A percentile compares a stretch with the other conserved stretches of the same genome.
These are phyloP conservation scores for Margaritispora aquatica DNA, from an alignment of 495 filamentous ascomycete genomes.

Conservation along the genomic window DNA sequence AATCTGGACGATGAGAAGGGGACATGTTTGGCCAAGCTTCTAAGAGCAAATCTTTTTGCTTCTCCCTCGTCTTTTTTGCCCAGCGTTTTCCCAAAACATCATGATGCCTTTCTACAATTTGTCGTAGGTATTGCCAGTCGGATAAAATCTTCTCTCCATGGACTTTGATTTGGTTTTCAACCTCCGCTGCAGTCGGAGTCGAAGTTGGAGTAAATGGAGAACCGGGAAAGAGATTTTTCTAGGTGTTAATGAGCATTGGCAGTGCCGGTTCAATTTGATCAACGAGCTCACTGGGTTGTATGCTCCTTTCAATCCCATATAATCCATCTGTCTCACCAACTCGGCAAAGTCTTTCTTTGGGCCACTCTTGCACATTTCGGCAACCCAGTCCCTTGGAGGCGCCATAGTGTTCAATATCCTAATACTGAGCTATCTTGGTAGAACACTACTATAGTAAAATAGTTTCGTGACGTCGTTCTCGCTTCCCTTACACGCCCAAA, in stretches of 20 bases:
- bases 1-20: slow-evolving; percentile 5
- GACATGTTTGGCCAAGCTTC: slow-evolving; percentile 17
- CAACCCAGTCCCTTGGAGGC: too few species aligned
- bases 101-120: slow-evolving; percentile 34
- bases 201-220: not conserved
- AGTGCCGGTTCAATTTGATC: not conserved
- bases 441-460: not conserved
- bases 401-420: too few species aligned
- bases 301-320: not conserved
- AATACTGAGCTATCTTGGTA: too few species aligned
- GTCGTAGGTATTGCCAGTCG: slow-evolving; percentile 21
- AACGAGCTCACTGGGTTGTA: not conserved
- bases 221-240: not conserved
- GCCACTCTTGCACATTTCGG: not conserved
- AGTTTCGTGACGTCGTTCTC: not conserved
- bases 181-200: not conserved
- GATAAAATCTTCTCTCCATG: slow-evolving; percentile 17
- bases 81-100: slow-evolving; percentile 35
- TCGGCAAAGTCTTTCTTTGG: not conserved
- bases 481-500: not conserved
- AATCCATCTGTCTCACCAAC: not conserved
- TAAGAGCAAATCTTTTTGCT: slow-evolving; percentile 30
- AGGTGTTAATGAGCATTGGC: not conserved
- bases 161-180: not conserved
- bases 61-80: slow-evolving; percentile 35